Conservation (phyloP, 1,284 basidiomycete genomes). For the Ganoderma lingzhi region DNA sequence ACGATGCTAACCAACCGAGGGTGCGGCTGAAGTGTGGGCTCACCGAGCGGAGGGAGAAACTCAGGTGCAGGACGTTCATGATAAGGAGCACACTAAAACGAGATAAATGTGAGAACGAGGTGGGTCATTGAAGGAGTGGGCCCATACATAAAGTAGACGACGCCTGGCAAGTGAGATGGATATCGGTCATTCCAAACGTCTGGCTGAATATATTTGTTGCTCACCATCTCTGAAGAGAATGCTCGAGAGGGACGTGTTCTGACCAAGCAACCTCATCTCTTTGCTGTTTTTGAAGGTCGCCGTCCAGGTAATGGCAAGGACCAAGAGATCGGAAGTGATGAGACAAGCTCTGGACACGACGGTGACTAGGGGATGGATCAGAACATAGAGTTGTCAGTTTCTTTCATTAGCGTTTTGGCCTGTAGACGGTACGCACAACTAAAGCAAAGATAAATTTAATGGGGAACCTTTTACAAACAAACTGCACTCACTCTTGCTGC, state of each 20-base stretch:
- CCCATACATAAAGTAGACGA: slow-evolving; percentile 15
- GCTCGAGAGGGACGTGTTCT: slow-evolving; percentile 6
- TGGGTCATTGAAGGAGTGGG: not conserved
- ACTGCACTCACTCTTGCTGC: slow-evolving; percentile 5
- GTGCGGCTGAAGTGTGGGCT: not conserved
- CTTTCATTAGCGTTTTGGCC: not conserved
- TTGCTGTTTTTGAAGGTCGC: slow-evolving; percentile 8
- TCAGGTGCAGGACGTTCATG: slow-evolving; percentile 19
- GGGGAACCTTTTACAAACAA: too few relatives aligned
- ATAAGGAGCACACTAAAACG: not conserved
- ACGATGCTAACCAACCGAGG: too few relatives aligned
- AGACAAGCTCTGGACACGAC: slow-evolving; percentile 12
- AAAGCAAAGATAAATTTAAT: too few relatives aligned
- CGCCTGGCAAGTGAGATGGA: not conserved
- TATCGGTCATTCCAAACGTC: too few relatives aligned
- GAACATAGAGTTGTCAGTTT: too few relatives aligned
- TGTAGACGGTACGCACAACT: not conserved
- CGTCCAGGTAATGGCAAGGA: slow-evolving; percentile 13
- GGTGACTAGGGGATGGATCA: not conserved
- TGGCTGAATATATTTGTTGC: not conserved
- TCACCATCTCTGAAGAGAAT: slow-evolving; percentile 16
- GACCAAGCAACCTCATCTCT: slow-evolving; percentile 6
- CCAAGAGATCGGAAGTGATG: slow-evolving; percentile 9
- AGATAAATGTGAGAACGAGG: not conserved
- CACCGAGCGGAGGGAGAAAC: slow-evolving; percentile 14